These are phyloP conservation scores for Leptographium procerum DNA, from an alignment of 2,329 filamentous ascomycete species.

Conservation along the genomic window DNA sequence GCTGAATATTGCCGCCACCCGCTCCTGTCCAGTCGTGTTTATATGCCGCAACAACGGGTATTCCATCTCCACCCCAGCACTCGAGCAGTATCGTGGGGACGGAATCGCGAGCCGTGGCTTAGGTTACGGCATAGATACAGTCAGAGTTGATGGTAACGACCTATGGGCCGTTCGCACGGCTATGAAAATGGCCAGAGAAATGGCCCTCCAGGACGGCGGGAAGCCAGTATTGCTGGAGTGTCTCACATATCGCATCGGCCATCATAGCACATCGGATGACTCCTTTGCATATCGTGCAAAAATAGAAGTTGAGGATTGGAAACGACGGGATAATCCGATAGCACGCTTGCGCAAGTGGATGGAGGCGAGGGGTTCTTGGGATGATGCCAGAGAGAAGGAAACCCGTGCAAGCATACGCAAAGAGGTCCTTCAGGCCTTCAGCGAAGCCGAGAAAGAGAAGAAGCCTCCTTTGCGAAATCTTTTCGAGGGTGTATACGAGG, in stretches of 20 bases:
- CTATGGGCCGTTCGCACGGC: slow-evolving; percentile 66
- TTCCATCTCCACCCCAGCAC: slow-evolving; percentile 66
- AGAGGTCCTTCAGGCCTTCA: slow-evolving; percentile 73
- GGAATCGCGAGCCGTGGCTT: slow-evolving; percentile 67
- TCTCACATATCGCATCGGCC: slow-evolving; percentile 92
- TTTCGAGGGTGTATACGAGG: slow-evolving; percentile 86
- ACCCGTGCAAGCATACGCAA: slow-evolving; percentile 22
- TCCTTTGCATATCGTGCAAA: slow-evolving; percentile 90
- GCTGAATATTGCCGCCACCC: slow-evolving; percentile 69
- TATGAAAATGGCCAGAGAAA: slow-evolving; percentile 57
- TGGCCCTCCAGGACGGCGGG: slow-evolving; percentile 72
- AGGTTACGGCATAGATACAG: slow-evolving; percentile 75
- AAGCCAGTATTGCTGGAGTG: slow-evolving; percentile 81
- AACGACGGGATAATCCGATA: slow-evolving; percentile 31
- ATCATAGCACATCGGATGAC: slow-evolving; percentile 95
- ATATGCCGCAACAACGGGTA: slow-evolving; percentile 78
- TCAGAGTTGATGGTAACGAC: slow-evolving; percentile 73
- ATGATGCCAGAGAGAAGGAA: slow-evolving; percentile 65
- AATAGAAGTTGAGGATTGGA: slow-evolving; percentile 87
- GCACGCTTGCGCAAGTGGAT: slow-evolving; percentile 52
- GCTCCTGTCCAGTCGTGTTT: slow-evolving; percentile 65
- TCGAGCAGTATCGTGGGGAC: slow-evolving; percentile 74
- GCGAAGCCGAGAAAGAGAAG: slow-evolving; percentile 70
- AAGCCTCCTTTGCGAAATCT: slow-evolving; percentile 59
- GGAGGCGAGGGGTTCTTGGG: slow-evolving; percentile 72